A percentile compares a stretch with the other conserved stretches of the same genome.
Conservation (phyloP, 1,284 basidiomycete genomes). For the Cutaneotrichosporon dermatis region DNA sequence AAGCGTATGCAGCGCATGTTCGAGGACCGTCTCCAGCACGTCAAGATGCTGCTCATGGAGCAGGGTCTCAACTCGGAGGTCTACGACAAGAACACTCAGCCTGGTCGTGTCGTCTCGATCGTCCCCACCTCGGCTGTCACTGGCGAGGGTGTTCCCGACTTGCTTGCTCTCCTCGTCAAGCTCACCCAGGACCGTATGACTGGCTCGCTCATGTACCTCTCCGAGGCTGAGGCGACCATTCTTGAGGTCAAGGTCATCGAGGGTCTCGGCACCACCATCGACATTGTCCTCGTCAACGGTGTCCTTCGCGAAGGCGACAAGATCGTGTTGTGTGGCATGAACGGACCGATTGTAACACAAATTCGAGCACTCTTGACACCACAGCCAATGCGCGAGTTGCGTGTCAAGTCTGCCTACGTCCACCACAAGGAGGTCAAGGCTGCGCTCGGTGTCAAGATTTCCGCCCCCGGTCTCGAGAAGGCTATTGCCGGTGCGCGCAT, state of each 20-base stretch:
- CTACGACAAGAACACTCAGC: conserved; percentile 97
- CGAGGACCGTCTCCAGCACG: conserved; percentile 79
- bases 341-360: conserved; percentile 96
- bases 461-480: conserved; percentile 93
- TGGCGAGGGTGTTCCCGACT: conserved; percentile 98
- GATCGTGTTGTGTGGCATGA: conserved; percentile 95
- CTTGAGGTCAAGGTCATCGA: conserved; percentile 99
- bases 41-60: conserved; percentile 90
- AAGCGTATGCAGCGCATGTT: conserved; percentile 84
- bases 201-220: conserved; percentile 95
- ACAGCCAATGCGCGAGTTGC: conserved; percentile 91
- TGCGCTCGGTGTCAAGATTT: conserved; percentile 94
- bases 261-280: conserved; percentile 96
- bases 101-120: conserved; percentile 88
- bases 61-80: conserved; percentile 93
- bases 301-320: conserved; percentile 86
- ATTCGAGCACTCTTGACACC: conserved; percentile 91
- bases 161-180: conserved; percentile 97
- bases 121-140: conserved; percentile 98
- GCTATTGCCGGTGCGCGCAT: conserved; percentile 97
- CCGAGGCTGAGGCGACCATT: conserved; percentile 97
- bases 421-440: conserved; percentile 99
- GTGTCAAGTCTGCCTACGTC: conserved; percentile 96
- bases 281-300: conserved; percentile 95
- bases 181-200: conserved; percentile 98